phyloP scores from a whole-genome alignment of 2,329 filamentous ascomycete genomes.

The Bisporella sp. region DNA sequence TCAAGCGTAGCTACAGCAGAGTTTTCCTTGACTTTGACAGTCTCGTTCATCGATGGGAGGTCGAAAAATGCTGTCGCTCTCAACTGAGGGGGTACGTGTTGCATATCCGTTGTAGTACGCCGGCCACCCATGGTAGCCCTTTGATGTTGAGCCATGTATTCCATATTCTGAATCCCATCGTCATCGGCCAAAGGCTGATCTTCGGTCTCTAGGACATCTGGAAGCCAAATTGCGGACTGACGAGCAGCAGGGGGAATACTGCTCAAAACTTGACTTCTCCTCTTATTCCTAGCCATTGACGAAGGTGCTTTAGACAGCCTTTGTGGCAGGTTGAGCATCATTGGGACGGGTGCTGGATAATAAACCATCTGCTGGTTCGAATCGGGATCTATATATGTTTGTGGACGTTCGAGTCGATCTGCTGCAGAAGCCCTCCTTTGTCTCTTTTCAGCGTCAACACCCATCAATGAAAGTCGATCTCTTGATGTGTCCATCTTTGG shows the following conservation, averaged over 20 bases:
- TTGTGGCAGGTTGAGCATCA: slow-evolving; percentile 87
- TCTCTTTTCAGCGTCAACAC: slow-evolving; percentile 10
- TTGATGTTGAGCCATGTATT: slow-evolving; percentile 28
- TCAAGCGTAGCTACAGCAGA: slow-evolving; percentile 88
- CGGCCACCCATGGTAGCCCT: slow-evolving; percentile 25
- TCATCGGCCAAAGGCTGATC: slow-evolving; percentile 14
- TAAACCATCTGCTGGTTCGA: slow-evolving; percentile 81
- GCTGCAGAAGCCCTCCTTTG: slow-evolving; percentile 9
- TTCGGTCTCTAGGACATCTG: slow-evolving; percentile 24
- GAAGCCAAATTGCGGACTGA: slow-evolving; percentile 31
- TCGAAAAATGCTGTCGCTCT: slow-evolving; percentile 93
- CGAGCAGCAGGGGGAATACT: slow-evolving; percentile 45
- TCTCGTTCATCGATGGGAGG: slow-evolving; percentile 44
- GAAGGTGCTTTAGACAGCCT: slow-evolving; percentile 72
- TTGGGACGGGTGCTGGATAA: slow-evolving; percentile 90
- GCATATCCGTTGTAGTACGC: slow-evolving; percentile 30
- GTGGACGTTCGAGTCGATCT: slow-evolving; percentile 31
- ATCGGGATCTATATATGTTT: slow-evolving; percentile 54
- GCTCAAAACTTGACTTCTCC: slow-evolving; percentile 67
- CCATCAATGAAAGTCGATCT: slow-evolving; percentile 22
- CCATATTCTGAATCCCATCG: slow-evolving; percentile 18
- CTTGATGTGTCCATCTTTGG: slow-evolving; percentile 7
- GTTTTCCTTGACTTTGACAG: slow-evolving; percentile 59
- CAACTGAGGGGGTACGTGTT: slow-evolving; percentile 70
- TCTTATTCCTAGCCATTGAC: slow-evolving; percentile 55